Conservation (phyloP, 2,329 filamentous ascomycete species). For the Cryphonectria naterciae region DNA sequence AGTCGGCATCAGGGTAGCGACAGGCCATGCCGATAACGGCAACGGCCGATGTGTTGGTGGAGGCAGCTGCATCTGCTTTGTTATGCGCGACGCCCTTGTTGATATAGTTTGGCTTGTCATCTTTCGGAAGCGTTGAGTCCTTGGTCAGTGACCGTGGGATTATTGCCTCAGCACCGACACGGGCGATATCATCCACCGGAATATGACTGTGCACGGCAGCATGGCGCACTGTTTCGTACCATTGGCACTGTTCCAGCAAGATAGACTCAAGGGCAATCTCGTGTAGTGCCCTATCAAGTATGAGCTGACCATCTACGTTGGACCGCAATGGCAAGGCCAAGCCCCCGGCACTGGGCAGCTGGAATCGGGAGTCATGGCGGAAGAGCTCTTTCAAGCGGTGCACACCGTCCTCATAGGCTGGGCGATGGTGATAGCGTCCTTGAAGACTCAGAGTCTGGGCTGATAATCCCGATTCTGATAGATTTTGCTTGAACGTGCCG, state of each 20-base stretch:
- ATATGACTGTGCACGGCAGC: not conserved
- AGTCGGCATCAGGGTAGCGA: conserved; percentile 41
- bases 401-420: not conserved
- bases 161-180: conserved; percentile 13
- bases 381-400: not conserved
- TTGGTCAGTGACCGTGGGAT: conserved; percentile 14
- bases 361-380: conserved; percentile 9
- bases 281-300: conserved; percentile 17
- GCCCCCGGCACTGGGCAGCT: conserved; percentile 12
- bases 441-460: not conserved
- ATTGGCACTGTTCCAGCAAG: conserved; percentile 20
- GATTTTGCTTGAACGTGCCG: not conserved
- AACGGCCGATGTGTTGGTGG: too few species aligned
- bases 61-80: too few species aligned
- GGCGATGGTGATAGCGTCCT: conserved; percentile 16
- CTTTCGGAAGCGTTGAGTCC: not conserved
- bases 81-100: too few species aligned
- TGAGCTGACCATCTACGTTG: conserved; percentile 22
- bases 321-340: conserved; percentile 25
- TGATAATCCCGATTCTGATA: not conserved
- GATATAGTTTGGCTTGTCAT: not conserved
- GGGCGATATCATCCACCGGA: not conserved
- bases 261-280: conserved; percentile 21
- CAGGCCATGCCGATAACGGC: conserved; percentile 42
- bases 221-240: conserved; percentile 21